Evolutionary conservation across 202 grass and related monocot genomes (phyloP).

Genomic region (Bolboschoenoplectus hybrid): DNA sequence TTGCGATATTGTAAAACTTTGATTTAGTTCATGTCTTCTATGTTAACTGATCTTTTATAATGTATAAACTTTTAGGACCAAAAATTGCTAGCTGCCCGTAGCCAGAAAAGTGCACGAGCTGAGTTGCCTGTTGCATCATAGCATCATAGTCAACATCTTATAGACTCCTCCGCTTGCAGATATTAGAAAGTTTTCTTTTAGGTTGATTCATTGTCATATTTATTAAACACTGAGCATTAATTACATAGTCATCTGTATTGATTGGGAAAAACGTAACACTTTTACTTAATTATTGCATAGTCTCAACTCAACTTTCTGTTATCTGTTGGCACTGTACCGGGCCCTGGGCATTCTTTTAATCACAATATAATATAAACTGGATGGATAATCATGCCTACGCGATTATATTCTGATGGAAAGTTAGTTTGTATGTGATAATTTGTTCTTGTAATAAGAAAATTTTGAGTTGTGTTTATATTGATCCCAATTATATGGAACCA

Average conservation of each 20-base stretch:
- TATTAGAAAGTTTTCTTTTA: constrained; percentile 35
- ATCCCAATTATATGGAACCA: no score
- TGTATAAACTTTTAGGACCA: constrained; percentile 61
- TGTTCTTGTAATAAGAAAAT: no score
- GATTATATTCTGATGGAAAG: no score
- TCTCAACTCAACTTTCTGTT: background rate
- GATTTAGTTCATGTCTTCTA: background rate
- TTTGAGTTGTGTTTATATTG: no score
- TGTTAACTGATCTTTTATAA: constrained; percentile 27
- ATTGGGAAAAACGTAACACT: constrained; percentile 15
- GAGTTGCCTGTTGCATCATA: constrained; percentile 55
- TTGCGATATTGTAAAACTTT: background rate
- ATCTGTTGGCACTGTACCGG: background rate
- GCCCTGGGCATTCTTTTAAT: no score
- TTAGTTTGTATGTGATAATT: no score
- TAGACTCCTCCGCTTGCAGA: background rate
- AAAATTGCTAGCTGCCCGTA: constrained; percentile 50
- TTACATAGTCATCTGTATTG: constrained; percentile 33
- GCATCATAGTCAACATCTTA: constrained; percentile 27
- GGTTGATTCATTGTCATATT: constrained; percentile 34
- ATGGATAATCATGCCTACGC: no score
- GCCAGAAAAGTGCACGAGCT: constrained; percentile 44
- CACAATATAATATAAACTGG: no score
- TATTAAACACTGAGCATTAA: constrained; percentile 18
- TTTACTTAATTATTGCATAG: background rate